Evolutionary conservation across 345 rosid species (phyloP), one percentile per base, ranked within the genome.

Genomic region (Linum tenue): DNA sequence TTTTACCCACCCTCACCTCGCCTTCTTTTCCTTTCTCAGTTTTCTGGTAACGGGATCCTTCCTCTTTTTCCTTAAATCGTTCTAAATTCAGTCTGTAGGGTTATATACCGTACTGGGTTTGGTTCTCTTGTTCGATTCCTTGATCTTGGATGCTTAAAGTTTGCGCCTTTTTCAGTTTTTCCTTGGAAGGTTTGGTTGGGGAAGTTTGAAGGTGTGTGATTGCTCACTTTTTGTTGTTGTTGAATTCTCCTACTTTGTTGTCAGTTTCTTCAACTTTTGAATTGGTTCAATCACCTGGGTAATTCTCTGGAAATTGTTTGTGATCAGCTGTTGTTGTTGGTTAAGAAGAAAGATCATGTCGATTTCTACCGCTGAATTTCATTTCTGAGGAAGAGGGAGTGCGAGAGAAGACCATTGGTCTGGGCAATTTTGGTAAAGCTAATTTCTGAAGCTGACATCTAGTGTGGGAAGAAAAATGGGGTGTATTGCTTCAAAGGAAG

Each of bases 401-500:
- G 11, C 14, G 31, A 22, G 31, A 22, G 31, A 22, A 22, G 31
- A 22, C 31, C 31, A 22, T 22, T 22, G 31, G 31, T 22, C 31
- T 22, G 31, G 31, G 31, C 31, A 22, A 22, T 22, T 22, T 22
- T 22, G 31, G 31, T 22, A 22, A 22, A 22, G 31, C 31, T 22
- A 22, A 22, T 22, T 22, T 22, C 31, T 22, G 31, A 22, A 22
- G 11, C 53, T 48, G 11, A 48, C 14, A 11, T 48, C 1, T 41
- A 22, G 15, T n/a, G 39, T 3, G 9, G 64, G 37, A 57, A 67
- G 42, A 22, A 22, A 22, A 48, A 92, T 92, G 98, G 98, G 98
- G 73, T 87, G 97, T 64, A 73, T 86, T 67, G 70, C 80, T 73
- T 86, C 97, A 0, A 92, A 92, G 81, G 79, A 87, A 1, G 75